Percentiles rank a stretch among this genome's conserved stretches.
phyloP scores from a whole-genome alignment of 176 grass and related monocot species.

The Avena sativa region DNA sequence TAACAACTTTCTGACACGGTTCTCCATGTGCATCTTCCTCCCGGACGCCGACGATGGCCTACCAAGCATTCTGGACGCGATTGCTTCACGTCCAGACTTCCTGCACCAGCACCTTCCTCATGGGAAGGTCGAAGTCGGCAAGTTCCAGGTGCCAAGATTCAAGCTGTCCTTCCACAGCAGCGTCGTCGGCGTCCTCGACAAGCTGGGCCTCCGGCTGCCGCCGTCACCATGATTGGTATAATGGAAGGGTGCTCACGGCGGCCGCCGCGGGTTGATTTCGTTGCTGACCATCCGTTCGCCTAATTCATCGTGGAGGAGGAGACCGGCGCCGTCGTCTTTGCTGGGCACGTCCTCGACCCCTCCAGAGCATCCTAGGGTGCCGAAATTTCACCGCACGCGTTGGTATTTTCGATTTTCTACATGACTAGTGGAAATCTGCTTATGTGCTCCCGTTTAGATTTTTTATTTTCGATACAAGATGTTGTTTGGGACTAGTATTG shows the following conservation, averaged over 20 bases:
- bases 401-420: too few species aligned
- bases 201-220: background rate
- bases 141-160: background rate
- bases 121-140: background rate
- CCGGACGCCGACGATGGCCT: background rate
- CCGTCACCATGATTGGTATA: too few species aligned
- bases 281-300: background rate
- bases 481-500: too few species aligned
- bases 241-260: too few species aligned
- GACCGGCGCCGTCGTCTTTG: background rate
- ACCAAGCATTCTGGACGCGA: background rate
- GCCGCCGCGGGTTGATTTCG: background rate
- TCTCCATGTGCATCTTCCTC: constrained; percentile 11
- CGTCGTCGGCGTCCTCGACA: background rate
- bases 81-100: background rate
- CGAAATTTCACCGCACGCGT: too few species aligned
- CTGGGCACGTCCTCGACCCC: background rate
- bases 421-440: too few species aligned
- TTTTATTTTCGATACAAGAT: too few species aligned
- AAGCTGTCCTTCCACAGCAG: background rate
- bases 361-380: background rate
- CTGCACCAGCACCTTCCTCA: background rate
- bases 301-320: background rate
- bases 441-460: too few species aligned
- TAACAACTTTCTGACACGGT: background rate